Conservation (phyloP, 805 yeast species). For the Metschnikowia aberdeeniae region DNA sequence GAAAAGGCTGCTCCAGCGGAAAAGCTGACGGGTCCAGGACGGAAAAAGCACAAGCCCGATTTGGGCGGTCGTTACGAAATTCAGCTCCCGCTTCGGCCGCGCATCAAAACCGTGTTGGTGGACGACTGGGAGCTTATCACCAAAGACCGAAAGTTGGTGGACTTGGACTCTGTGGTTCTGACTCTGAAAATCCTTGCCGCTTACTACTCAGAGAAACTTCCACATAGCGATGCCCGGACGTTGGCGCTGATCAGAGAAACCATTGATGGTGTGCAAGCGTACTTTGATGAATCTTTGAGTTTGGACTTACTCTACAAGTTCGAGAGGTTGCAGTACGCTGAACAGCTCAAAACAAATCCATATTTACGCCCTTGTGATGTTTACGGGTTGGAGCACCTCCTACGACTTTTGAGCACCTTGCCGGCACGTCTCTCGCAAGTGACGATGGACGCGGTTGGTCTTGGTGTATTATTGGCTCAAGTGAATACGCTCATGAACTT, state of each 20-base stretch:
- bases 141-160: conserved; percentile 66
- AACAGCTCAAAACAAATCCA: conserved; percentile 15
- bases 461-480: conserved; percentile 50
- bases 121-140: conserved; percentile 95
- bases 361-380: conserved; percentile 7
- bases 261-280: conserved; percentile 61
- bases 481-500: conserved; percentile 52
- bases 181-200: conserved; percentile 52
- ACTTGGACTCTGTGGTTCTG: conserved; percentile 56
- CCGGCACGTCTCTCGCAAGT: conserved; percentile 83
- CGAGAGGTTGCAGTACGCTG: conserved; percentile 70
- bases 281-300: conserved; percentile 73
- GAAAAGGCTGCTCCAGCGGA: conserved; percentile 8
- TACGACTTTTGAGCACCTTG: conserved; percentile 69
- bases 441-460: conserved; percentile 73
- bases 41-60: conserved; percentile 11
- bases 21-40: conserved; percentile 4
- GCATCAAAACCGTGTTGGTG: conserved; percentile 66
- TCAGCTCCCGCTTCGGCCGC: conserved; percentile 55
- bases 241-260: conserved; percentile 53
- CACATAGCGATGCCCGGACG: not conserved
- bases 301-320: conserved; percentile 66
- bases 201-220: conserved; percentile 37
- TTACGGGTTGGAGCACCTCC: conserved; percentile 80
- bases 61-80: conserved; percentile 43